Percentiles rank a stretch among this genome's conserved stretches.
Evolutionary conservation across 495 filamentous ascomycete species (phyloP).

Genomic region (Penicilliopsis zonata): DNA sequence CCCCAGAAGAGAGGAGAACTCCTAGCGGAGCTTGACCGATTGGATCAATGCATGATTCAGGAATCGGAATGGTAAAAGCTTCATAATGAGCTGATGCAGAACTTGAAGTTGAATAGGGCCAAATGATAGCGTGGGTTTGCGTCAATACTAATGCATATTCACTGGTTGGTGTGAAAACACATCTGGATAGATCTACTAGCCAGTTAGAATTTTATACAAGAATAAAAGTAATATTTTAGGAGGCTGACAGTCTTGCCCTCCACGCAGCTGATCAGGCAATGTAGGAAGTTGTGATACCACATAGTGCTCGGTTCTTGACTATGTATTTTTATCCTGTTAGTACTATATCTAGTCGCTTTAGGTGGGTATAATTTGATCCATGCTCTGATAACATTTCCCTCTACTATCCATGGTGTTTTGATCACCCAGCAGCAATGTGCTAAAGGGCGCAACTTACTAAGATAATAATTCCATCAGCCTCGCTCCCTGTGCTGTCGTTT

Average conservation of each 20-base stretch:
- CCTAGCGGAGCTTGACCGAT: conserved; percentile 66
- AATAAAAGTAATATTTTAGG: conserved; percentile 1
- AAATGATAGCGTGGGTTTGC: conserved; percentile 68
- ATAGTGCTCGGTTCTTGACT: conserved; percentile 84
- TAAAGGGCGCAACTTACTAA: conserved; percentile 37
- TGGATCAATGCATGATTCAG: conserved; percentile 51
- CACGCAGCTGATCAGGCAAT: conserved; percentile 61
- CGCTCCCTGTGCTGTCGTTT: conserved; percentile 27
- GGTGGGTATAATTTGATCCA: conserved; percentile 2
- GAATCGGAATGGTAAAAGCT: conserved; percentile 63
- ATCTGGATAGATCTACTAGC: conserved; percentile 22
- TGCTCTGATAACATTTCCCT: not conserved
- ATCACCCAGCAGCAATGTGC: too few relatives aligned
- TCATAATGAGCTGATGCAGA: conserved; percentile 50
- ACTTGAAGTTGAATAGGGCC: conserved; percentile 56
- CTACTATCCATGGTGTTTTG: too few relatives aligned
- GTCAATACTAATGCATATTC: conserved; percentile 73
- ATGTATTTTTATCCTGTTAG: conserved; percentile 4
- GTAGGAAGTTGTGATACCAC: conserved; percentile 74
- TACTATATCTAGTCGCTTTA: conserved; percentile 4
- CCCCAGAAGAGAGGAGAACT: conserved; percentile 61
- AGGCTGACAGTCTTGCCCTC: conserved; percentile 44
- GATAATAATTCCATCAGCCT: conserved; percentile 48
- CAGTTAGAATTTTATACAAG: conserved; percentile 9
- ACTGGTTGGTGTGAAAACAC: conserved; percentile 49